Evolutionary conservation across 148 eudicot genomes (phyloP), one percentile per base, ranked within the genome.

Genomic region (Camellia granthamiana): DNA sequence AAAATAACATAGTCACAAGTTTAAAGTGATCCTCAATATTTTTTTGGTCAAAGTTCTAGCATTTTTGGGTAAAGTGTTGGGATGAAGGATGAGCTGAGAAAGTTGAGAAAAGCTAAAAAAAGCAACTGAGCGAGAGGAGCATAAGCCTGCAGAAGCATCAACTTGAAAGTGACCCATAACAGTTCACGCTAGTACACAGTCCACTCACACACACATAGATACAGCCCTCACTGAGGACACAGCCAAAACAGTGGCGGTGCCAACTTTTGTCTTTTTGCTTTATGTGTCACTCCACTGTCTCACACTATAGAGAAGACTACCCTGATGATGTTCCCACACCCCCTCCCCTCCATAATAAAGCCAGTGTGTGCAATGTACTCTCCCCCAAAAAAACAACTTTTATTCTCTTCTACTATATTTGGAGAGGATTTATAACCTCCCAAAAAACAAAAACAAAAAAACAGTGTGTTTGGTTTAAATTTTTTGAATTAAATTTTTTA

Each of bases 271-370:
- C 1, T 30, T 63, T 14, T 63, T 63, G 69, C 70, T 76, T 60
- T 60, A 43, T 63, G 69, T 47, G 62, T 77, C 79, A 77, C 70
- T 61, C 38, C 78, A 61, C 55, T n/a, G 18, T 23, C 70, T 14
- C 71, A 44, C 43, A 44, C 46, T 41, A 23, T 64, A 16, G 23
- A 60, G 59, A 44, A 77, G 59, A 61, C 47, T 12, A 64, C 62
- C 38, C 79, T 63, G 4, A 77, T 13, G 43, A 46, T 77, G 38
- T 64, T 44, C 54, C 23, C 42, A 56, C 47, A 8, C 12, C 66
- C 19, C 63, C 30, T 30, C 38, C 38, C 38, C 38, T 30, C 38
- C 44, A 14, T 19, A 19, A 67, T 3, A 11, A 9, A 18, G 64
- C 23, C 44, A 69, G 42, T 7, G 2, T 7, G 2, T 70, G 14